phyloP scores from a whole-genome alignment of 352 stramenopile genomes.

The Globisporangium nagaii region DNA sequence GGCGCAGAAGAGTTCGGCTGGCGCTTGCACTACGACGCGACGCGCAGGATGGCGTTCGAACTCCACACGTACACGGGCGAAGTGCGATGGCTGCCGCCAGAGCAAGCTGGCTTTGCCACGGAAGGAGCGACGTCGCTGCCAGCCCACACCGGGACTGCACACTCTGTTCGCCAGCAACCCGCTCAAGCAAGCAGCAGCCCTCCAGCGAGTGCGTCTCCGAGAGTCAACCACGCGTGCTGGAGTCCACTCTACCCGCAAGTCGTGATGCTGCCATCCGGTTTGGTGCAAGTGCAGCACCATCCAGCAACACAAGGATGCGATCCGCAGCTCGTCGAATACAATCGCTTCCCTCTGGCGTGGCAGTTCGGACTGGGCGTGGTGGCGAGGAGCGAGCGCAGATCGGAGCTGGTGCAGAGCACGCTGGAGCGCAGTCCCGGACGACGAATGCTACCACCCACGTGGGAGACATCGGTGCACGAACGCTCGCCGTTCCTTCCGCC shows the following conservation, averaged over 20 bases:
- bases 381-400: neutral
- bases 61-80: constrained; percentile 69
- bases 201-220: neutral
- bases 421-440: constrained; percentile 8
- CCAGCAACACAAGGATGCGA: neutral
- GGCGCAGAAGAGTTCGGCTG: constrained; percentile 40
- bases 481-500: constrained; percentile 51
- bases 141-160: no score
- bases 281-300: constrained; percentile 34
- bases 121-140: constrained; percentile 16
- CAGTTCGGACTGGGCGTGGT: constrained; percentile 3
- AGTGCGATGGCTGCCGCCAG: constrained; percentile 56
- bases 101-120: constrained; percentile 45
- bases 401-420: neutral
- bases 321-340: constrained; percentile 31
- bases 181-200: neutral
- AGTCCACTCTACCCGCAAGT: constrained; percentile 48
- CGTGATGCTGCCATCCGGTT: constrained; percentile 50
- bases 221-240: constrained; percentile 23
- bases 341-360: constrained; percentile 30
- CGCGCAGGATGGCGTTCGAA: constrained; percentile 46
- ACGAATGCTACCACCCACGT: constrained; percentile 53
- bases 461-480: constrained; percentile 31
- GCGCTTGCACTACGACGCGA: constrained; percentile 40
- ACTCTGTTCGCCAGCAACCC: no score